Conservation (phyloP, 352 stramenopile species). For the Globisporangium sylvaticum region DNA sequence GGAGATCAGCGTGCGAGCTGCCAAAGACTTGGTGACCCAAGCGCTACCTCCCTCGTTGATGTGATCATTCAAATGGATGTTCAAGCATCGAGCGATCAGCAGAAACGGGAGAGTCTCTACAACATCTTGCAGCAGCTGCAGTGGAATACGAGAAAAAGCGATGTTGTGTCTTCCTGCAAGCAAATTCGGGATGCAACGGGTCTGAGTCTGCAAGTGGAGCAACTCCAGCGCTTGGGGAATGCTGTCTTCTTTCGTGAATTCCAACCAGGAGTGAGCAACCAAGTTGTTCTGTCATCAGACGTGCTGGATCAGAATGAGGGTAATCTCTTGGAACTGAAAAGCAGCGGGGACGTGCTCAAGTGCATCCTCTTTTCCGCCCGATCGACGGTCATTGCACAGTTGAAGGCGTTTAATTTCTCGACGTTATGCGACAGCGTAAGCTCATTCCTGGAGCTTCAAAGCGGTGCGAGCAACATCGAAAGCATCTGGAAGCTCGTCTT, state of each 20-base stretch:
- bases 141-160: slow-evolving; percentile 31
- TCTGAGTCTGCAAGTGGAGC: slow-evolving; percentile 21
- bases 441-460: slow-evolving; percentile 31
- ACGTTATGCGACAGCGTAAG: slow-evolving; percentile 28
- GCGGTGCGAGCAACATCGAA: slow-evolving; percentile 23
- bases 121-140: slow-evolving; percentile 44
- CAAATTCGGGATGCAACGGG: slow-evolving; percentile 25
- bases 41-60: slow-evolving; percentile 5
- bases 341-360: slow-evolving; percentile 31
- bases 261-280: slow-evolving; percentile 5
- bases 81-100: neutral
- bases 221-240: slow-evolving; percentile 39
- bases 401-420: slow-evolving; percentile 32
- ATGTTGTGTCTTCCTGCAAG: slow-evolving; percentile 23
- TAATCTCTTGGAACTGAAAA: slow-evolving; percentile 32
- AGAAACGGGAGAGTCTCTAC: slow-evolving; percentile 26
- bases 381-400: slow-evolving; percentile 19
- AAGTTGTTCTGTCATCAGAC: neutral
- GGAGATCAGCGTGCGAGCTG: slow-evolving; percentile 50
- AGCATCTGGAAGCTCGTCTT: slow-evolving; percentile 53
- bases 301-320: slow-evolving; percentile 6
- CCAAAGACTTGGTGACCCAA: slow-evolving; percentile 40
- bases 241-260: slow-evolving; percentile 42
- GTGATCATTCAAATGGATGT: slow-evolving; percentile 25
- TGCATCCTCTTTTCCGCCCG: slow-evolving; percentile 19